Evolutionary conservation across 495 filamentous ascomycete species (phyloP).

Genomic region (Aspergillus nanangensis): DNA sequence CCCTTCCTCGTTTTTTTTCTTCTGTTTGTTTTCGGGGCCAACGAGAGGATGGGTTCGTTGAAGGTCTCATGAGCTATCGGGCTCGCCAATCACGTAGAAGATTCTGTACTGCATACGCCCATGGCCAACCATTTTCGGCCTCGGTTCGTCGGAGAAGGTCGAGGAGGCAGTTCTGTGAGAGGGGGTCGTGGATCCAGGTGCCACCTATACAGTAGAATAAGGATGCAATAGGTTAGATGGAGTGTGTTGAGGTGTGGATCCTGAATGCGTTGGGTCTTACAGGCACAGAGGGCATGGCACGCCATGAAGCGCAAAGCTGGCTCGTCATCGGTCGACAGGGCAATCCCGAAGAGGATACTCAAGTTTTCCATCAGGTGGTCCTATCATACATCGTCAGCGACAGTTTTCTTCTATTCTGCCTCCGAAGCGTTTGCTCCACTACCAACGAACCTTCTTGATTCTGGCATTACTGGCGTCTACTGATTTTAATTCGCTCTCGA

Average conservation of each 20-base stretch:
- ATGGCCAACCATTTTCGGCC: conserved; percentile 23
- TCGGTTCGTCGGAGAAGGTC: conserved; percentile 21
- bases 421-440: too few species aligned
- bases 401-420: neutral
- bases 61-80: neutral
- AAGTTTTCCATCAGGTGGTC: conserved; percentile 26
- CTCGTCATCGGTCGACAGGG: conserved; percentile 34
- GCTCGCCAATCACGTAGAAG: conserved; percentile 15
- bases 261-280: conserved; percentile 12
- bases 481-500: conserved; percentile 12
- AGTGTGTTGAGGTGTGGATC: neutral
- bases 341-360: conserved; percentile 35
- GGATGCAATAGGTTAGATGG: neutral
- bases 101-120: conserved; percentile 16
- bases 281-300: conserved; percentile 35
- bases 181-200: conserved; percentile 27
- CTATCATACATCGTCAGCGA: conserved; percentile 12
- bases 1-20: neutral
- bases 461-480: neutral
- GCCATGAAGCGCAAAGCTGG: conserved; percentile 36
- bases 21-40: too few species aligned
- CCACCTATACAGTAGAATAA: conserved; percentile 17
- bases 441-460: conserved; percentile 26
- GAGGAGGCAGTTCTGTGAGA: conserved; percentile 16
- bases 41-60: neutral